These are phyloP conservation scores for Sporobolomyces roseus DNA, from an alignment of 768 basidiomycete species.

Conservation along the genomic window DNA sequence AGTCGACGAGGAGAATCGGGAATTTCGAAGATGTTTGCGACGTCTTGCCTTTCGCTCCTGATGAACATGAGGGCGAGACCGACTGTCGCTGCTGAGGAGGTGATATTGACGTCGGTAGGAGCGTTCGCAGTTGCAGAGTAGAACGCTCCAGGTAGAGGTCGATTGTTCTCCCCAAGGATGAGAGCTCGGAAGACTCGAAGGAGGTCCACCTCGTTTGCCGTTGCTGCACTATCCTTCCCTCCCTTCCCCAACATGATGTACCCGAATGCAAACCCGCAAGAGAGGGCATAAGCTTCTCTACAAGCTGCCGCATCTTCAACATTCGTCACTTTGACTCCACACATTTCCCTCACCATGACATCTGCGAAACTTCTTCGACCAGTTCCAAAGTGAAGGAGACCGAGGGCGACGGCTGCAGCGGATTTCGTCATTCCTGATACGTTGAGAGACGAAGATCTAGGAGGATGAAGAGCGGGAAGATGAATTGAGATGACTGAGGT, in stretches of 20 bases:
- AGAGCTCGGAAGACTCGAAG: constrained; percentile 28
- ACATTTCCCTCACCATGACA: constrained; percentile 78
- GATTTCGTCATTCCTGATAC: constrained; percentile 85
- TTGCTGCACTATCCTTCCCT: constrained; percentile 45
- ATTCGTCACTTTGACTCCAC: constrained; percentile 68
- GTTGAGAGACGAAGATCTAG: constrained; percentile 79
- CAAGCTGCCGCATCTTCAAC: constrained; percentile 82
- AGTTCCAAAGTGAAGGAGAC: constrained; percentile 82
- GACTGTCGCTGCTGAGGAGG: constrained; percentile 84
- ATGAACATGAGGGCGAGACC: constrained; percentile 92
- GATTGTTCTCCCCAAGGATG: constrained; percentile 32
- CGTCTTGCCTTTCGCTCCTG: constrained; percentile 72
- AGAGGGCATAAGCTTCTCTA: constrained; percentile 84
- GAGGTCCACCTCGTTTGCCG: constrained; percentile 20
- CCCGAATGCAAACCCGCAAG: constrained; percentile 84
- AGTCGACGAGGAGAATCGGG: constrained; percentile 75
- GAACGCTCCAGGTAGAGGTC: constrained; percentile 20
- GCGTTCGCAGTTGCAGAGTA: neutral
- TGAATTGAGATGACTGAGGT: constrained; percentile 89
- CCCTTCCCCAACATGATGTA: constrained; percentile 92
- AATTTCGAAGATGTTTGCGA: constrained; percentile 77
- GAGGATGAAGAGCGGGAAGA: constrained; percentile 84
- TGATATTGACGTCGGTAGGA: constrained; percentile 76
- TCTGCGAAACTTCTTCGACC: constrained; percentile 88
- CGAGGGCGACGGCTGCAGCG: constrained; percentile 79